phyloP scores from a whole-genome alignment of 2,329 filamentous ascomycete species.

The Fusarium haematococcum region DNA sequence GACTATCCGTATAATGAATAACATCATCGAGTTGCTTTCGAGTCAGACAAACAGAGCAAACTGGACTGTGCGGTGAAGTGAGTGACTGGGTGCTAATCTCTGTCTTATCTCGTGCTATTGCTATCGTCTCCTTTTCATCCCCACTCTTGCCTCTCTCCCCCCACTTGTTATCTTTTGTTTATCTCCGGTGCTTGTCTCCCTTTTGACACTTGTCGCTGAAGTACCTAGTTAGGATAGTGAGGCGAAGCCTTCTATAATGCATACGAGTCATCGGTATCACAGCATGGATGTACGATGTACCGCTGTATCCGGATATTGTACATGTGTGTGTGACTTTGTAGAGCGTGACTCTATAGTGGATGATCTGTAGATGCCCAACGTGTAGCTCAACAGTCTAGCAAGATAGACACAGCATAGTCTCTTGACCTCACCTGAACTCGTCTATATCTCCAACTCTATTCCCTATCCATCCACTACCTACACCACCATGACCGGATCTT shows the following conservation, averaged over 20 bases:
- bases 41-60: neutral
- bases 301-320: neutral
- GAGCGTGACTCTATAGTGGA: neutral
- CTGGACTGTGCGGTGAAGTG: neutral
- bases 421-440: neutral
- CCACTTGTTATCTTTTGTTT: neutral
- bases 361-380: neutral
- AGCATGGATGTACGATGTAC: neutral
- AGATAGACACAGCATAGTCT: neutral
- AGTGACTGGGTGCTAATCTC: neutral
- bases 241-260: neutral
- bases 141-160: neutral
- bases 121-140: neutral
- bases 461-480: neutral
- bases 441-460: neutral
- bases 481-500: neutral
- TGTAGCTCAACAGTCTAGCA: neutral
- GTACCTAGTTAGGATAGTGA: neutral
- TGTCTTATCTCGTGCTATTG: neutral
- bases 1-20: neutral
- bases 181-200: neutral
- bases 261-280: neutral
- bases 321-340: neutral
- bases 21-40: neutral
- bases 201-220: neutral